Conservation (phyloP, 2,329 filamentous ascomycete genomes). For the Fusarium zealandicum region DNA sequence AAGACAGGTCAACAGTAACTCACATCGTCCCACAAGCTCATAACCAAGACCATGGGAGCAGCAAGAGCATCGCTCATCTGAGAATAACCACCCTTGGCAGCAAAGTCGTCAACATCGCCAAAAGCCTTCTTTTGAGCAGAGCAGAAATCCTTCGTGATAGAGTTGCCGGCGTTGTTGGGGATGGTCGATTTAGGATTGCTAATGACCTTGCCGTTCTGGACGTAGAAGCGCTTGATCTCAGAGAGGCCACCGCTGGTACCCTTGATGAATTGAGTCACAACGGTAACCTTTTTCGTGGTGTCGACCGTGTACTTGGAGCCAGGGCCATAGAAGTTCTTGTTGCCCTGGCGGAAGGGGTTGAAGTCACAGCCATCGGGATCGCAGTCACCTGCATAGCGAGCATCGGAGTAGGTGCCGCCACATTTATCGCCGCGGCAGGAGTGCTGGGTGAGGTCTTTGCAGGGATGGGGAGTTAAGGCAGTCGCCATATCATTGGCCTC, state of each 20-base stretch:
- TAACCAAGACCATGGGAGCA: conserved; percentile 56
- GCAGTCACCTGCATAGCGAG: conserved; percentile 68
- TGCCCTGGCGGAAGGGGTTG: conserved; percentile 72
- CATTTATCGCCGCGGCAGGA: conserved; percentile 60
- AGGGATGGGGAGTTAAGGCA: conserved; percentile 72
- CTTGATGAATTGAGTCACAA: conserved; percentile 70
- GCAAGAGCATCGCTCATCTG: conserved; percentile 59
- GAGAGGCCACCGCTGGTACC: conserved; percentile 59
- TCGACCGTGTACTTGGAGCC: conserved; percentile 62
- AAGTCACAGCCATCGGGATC: conserved; percentile 76
- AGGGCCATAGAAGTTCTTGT: conserved; percentile 68
- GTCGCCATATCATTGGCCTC: conserved; percentile 72
- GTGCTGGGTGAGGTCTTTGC: conserved; percentile 57
- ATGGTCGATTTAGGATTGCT: conserved; percentile 57
- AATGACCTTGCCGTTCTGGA: conserved; percentile 67
- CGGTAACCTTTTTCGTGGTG: conserved; percentile 66
- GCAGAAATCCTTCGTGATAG: conserved; percentile 67
- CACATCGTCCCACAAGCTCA: conserved; percentile 67
- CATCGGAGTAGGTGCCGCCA: conserved; percentile 59
- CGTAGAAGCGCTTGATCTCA: conserved; percentile 70
- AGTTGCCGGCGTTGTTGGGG: conserved; percentile 50
- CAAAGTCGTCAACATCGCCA: conserved; percentile 62
- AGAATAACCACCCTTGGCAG: conserved; percentile 62
- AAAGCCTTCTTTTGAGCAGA: conserved; percentile 64
- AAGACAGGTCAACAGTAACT: conserved; percentile 26